Base-by-base conservation (phyloP, 306 rosid species). In the Cucurbita maxima region DNA sequence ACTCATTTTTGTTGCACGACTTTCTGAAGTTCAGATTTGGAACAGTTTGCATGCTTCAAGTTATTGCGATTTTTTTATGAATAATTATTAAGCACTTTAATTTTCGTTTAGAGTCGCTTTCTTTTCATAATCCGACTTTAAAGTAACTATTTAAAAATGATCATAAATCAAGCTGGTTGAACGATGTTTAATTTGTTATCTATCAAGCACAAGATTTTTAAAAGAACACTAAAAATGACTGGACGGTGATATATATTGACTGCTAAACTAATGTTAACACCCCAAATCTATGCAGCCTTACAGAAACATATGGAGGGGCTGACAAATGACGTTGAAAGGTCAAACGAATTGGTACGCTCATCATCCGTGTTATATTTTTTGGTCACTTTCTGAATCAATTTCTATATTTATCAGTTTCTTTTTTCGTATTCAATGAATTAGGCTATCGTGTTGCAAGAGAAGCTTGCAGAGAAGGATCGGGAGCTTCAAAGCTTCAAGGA, bases 291-390 rank as follows among this genome's bases (percentile, higher is more conserved):
- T 81, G 62, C 87, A 94, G 98, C 87, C 60, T 80, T 90, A 81
- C 88, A 81, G 86, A 85, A 84, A 53, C 92, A 84, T 75, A 85
- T 87, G 95, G 97, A 86, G 36, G 96, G 90, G 76, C 80, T 90
- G 79, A 77, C 96, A 54, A 87, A 94, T 86, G 98, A 94, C 44
- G 97, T 85, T 54, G 98, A 90, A 74, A 86, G 98, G 88, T 94
- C 97, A 74, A 85, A 85, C 71, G 97, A 94, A 90, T 85, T 83
- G 98, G 98, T 94, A 70, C 60, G 25, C 37, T 79, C 77, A 47
- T 79, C 83, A 82, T 75, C 60, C 51, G 10, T 71, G 12, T 41
- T 75, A 7, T 41, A 0, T 48, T 12, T 12, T 38, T 12, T 38
- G 16, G 66, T 38, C n/a, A 59, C 44, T 43, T 66, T 20, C 20